Evolutionary conservation across 768 basidiomycete species (phyloP), one percentile per base, ranked within the genome.

Genomic region (Grammothele lineata): DNA sequence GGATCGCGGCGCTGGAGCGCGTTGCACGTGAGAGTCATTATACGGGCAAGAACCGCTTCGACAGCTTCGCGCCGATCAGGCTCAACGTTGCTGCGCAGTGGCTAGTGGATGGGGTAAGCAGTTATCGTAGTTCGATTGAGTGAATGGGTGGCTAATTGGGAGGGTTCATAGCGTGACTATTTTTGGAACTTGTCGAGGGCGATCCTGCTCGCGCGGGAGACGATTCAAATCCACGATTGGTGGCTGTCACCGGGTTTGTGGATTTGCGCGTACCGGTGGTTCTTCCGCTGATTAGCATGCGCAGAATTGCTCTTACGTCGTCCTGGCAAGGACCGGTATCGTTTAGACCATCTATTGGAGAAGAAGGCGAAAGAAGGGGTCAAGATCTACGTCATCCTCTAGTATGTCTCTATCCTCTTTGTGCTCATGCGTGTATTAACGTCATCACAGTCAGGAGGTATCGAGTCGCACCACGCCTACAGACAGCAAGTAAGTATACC

Each of bases 221-320:
- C 70, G 37, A 92, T 96, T 45, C 94, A 92, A 62, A 96, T 97
- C 30, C 96, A 98, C 61, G 95, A 95, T 66, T 97, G 95, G 95
- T 98, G 95, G 96, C 70, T 93, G 19, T 91, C 91, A 21, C 92
- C 91, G 3, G 85, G 89, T 89, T 60, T 43, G 59, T 58, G 24
- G 25, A 10, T 6, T 32, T 40, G 9, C n/a, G n/a, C n/a, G n/a
- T n/a, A n/a, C n/a, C n/a, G n/a, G n/a, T n/a, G n/a, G n/a, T n/a
- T n/a, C n/a, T n/a, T n/a, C n/a, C n/a, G n/a, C n/a, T n/a, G n/a
- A n/a, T 56, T 37, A 50, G 37, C 25, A 14, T 33, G 30, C 40
- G n/a, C 56, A 85, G 88, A 96, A 63, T 67, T 96, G 34, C 83
- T 87, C 53, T 66, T 98, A 64, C 80, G 95, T 23, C 79, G 96